Evolutionary conservation across 305 asterid genomes (phyloP), one percentile per base, ranked within the genome.

Genomic region (Caryopteris hybrid): DNA sequence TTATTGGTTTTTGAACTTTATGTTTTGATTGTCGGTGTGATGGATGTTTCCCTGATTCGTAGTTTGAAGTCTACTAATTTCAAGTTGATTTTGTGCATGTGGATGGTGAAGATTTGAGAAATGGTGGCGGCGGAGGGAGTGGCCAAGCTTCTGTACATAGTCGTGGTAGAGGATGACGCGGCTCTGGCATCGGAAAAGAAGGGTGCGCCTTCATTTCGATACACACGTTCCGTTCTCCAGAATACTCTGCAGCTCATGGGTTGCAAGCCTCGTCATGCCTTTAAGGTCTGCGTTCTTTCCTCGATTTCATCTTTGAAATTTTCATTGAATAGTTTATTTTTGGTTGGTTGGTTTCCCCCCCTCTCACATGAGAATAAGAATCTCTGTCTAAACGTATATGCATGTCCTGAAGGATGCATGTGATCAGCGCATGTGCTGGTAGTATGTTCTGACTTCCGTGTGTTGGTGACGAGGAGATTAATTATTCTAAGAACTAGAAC

Each of bases 241-340:
- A 91, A 85, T 66, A 80, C 95, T 78, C 80, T 91, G 74, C 98
- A 91, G 57, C 91, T 89, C 68, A 91, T 91, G 94, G 98, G 98
- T 12, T 91, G 98, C 81, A 91, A 91, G 72, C 82, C 98, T 73
- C 86, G 98, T 42, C 98, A 91, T 71, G 95, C 96, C 68, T 91
- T 91, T 73, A 91, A 91, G 96, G 98, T 87, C 61, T 47, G 1
- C 25, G 5, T 33, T 27, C 8, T 21, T 48, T 55, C 25, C 47
- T 12, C 1, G 2, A 11, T 18, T 69, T 39, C 12, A 5, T 18
- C 18, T 21, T 34, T 52, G 53, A 38, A 31, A 8, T 48, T 16
- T 41, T 73, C 43, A 38, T 38, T 61, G 46, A 23, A 9, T 3
- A 6, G 4, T n/a, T n/a, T n/a, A n/a, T 29, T 23, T 13, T 1